Conservation (phyloP, 2,329 filamentous ascomycete genomes). For the Gaeumannomyces sp. region DNA sequence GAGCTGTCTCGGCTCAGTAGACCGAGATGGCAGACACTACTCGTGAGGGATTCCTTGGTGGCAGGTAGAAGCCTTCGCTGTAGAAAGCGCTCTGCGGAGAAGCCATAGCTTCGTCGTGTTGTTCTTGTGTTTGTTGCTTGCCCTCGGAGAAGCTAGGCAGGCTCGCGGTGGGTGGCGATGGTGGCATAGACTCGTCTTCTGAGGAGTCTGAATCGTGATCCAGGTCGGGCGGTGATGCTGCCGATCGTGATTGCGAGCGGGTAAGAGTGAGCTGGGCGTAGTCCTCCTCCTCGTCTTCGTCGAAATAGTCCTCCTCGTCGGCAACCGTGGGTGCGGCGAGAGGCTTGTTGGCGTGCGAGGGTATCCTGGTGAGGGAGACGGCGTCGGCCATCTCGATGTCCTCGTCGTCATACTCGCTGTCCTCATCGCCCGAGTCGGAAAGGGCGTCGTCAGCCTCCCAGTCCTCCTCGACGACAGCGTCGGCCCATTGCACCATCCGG, state of each 20-base stretch:
- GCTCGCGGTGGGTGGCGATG: slow-evolving; percentile 54
- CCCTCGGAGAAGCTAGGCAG: slow-evolving; percentile 57
- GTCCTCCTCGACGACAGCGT: slow-evolving; percentile 69
- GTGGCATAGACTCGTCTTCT: slow-evolving; percentile 69
- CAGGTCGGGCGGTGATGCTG: slow-evolving; percentile 54
- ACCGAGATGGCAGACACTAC: slow-evolving; percentile 51
- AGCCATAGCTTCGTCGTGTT: slow-evolving; percentile 28
- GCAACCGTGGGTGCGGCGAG: slow-evolving; percentile 30
- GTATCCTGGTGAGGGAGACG: slow-evolving; percentile 39
- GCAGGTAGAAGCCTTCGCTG: slow-evolving; percentile 48
- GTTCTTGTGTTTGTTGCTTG: slow-evolving; percentile 34
- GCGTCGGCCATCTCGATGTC: slow-evolving; percentile 51
- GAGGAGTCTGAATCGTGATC: slow-evolving; percentile 63
- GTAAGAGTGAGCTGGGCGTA: slow-evolving; percentile 61
- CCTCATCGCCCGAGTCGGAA: slow-evolving; percentile 42
- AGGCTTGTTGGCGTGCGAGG: slow-evolving; percentile 27
- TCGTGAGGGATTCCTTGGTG: slow-evolving; percentile 42
- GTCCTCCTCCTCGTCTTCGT: slow-evolving; percentile 59
- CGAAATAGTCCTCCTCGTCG: slow-evolving; percentile 40
- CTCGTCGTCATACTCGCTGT: slow-evolving; percentile 46
- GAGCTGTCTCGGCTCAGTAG: slow-evolving; percentile 31
- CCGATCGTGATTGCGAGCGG: slow-evolving; percentile 60
- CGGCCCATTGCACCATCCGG: slow-evolving; percentile 82
- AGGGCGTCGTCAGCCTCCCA: slow-evolving; percentile 60
- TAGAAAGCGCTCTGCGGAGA: slow-evolving; percentile 36